A percentile compares a stretch with the other conserved stretches of the same genome.
Evolutionary conservation across 306 rosid genomes (phyloP).

Genomic region (Benincasa hispida): DNA sequence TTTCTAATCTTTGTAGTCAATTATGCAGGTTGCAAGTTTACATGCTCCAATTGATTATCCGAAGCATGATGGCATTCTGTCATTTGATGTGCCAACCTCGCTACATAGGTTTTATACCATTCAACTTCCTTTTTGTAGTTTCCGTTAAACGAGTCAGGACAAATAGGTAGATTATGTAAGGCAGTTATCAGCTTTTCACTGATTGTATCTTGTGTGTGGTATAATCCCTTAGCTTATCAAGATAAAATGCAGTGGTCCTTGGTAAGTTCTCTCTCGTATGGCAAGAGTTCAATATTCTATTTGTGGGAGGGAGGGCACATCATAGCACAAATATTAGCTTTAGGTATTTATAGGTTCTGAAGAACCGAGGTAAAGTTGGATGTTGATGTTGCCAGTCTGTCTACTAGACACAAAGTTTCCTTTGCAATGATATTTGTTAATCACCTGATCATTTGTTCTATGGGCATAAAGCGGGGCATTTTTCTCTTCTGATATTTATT

Average conservation of each 20-base stretch:
- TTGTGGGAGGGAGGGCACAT: not conserved
- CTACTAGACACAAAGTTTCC: not conserved
- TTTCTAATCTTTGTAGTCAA: not conserved
- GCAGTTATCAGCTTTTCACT: not conserved
- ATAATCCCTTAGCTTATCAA: not conserved
- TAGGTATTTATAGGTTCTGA: not conserved
- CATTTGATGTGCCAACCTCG: constrained; percentile 84
- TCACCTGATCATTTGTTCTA: not conserved
- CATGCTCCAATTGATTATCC: constrained; percentile 75
- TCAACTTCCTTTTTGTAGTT: not conserved
- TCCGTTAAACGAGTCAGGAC: not conserved
- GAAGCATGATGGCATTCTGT: constrained; percentile 69
- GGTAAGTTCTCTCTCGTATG: not conserved
- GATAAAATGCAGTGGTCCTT: not conserved
- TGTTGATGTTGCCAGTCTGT: not conserved
- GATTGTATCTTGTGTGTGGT: not conserved
- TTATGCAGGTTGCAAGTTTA: constrained; percentile 41
- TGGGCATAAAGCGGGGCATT: not conserved
- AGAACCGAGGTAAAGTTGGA: not conserved
- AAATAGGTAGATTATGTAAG: not conserved
- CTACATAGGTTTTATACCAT: constrained; percentile 63
- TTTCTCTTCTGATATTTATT: not conserved
- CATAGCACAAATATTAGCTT: not conserved
- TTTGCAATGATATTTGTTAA: not conserved
- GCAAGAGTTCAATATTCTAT: not conserved